phyloP scores from a whole-genome alignment of 2,329 filamentous ascomycete species.

The Camillea tinctor region DNA sequence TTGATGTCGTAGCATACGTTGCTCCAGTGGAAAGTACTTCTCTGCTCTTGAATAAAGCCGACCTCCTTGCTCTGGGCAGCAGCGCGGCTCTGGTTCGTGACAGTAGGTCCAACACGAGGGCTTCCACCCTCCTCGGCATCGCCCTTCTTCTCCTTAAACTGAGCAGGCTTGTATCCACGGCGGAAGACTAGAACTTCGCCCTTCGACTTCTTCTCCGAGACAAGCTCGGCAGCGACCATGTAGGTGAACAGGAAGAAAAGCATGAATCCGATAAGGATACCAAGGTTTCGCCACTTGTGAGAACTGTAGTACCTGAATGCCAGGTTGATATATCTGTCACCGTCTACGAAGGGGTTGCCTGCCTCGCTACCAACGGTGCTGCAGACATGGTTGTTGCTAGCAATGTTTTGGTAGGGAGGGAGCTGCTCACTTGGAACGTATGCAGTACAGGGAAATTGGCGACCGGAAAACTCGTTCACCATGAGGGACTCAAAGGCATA shows the following conservation, averaged over 20 bases:
- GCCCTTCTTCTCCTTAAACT: conserved; percentile 59
- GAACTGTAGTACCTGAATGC: conserved; percentile 56
- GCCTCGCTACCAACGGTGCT: conserved; percentile 56
- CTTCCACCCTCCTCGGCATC: conserved; percentile 57
- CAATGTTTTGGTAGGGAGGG: conserved; percentile 37
- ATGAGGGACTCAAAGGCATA: conserved; percentile 81
- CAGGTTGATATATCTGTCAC: conserved; percentile 55
- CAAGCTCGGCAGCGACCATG: conserved; percentile 64
- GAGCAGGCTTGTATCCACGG: conserved; percentile 61
- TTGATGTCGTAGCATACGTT: conserved; percentile 75
- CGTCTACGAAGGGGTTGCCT: conserved; percentile 52
- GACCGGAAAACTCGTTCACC: conserved; percentile 76
- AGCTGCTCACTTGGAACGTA: conserved; percentile 43
- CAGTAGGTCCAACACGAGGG: conserved; percentile 45
- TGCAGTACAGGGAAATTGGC: conserved; percentile 53
- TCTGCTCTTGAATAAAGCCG: conserved; percentile 54
- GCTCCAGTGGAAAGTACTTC: conserved; percentile 81
- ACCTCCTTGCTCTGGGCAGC: conserved; percentile 35
- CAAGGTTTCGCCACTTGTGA: conserved; percentile 70
- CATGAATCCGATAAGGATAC: conserved; percentile 65
- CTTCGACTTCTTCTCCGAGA: conserved; percentile 68
- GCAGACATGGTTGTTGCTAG: conserved; percentile 50
- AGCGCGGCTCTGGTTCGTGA: conserved; percentile 44
- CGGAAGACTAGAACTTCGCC: conserved; percentile 76
- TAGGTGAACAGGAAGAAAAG: conserved; percentile 61